phyloP scores from a whole-genome alignment of 2,329 filamentous ascomycete species.

The Sporothrix schenckii region DNA sequence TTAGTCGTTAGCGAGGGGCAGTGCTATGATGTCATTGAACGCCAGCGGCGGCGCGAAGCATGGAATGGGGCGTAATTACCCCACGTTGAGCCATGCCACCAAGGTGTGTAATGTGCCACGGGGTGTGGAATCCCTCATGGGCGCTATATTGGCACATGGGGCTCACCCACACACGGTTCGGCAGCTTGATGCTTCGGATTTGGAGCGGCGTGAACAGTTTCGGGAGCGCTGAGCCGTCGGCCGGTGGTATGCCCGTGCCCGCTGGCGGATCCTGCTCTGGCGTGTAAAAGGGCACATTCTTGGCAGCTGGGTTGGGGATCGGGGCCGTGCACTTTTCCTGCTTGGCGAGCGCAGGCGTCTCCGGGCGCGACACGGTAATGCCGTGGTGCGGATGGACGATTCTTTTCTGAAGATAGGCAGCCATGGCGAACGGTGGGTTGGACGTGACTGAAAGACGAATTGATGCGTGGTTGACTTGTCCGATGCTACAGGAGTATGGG shows the following conservation, averaged over 20 bases:
- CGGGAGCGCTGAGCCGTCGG: background rate
- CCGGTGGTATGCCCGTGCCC: background rate
- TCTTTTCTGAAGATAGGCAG: background rate
- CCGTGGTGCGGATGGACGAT: constrained; percentile 1
- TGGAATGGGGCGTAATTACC: constrained; percentile 25
- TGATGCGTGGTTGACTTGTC: background rate
- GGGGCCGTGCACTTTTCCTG: constrained; percentile 3
- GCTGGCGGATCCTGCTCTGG: background rate
- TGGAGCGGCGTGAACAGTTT: constrained; percentile 50
- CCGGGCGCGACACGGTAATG: background rate
- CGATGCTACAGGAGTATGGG: background rate
- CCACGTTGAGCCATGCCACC: constrained; percentile 35
- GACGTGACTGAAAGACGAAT: background rate
- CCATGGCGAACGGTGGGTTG: background rate
- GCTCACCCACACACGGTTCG: constrained; percentile 52
- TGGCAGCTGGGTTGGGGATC: background rate
- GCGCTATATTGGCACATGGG: constrained; percentile 55
- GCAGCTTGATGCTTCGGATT: constrained; percentile 40
- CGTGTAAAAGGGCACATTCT: constrained; percentile 1
- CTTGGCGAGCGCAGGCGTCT: constrained; percentile 2
- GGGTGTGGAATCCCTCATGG: constrained; percentile 48
- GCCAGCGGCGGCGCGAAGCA: background rate
- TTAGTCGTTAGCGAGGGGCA: background rate
- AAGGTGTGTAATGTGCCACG: constrained; percentile 50
- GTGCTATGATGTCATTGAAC: background rate